Evolutionary conservation across 2,329 filamentous ascomycete genomes (phyloP).

Genomic region (Leptographium wingfieldii): DNA sequence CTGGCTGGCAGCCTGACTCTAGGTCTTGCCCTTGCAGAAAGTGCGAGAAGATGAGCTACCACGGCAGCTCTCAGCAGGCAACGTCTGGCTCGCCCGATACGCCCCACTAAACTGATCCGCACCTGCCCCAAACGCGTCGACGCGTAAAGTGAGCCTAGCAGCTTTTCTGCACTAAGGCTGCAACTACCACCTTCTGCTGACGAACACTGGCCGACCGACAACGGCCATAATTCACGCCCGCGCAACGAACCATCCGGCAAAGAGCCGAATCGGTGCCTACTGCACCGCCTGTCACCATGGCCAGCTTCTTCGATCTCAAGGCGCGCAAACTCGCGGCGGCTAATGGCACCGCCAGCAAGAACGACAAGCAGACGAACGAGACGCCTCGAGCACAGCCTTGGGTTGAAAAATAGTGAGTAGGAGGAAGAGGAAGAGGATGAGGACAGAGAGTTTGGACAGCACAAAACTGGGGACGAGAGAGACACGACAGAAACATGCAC

Average conservation of each 20-base stretch:
- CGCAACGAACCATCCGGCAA: neutral
- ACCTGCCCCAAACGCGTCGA: slow-evolving; percentile 6
- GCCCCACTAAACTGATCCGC: neutral
- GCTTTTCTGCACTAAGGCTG: neutral
- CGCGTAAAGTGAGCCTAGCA: slow-evolving; percentile 9
- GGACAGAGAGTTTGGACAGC: neutral
- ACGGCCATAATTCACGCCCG: neutral
- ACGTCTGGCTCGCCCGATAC: neutral
- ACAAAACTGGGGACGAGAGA: neutral
- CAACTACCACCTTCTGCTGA: neutral
- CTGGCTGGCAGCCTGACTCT: neutral
- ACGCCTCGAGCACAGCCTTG: slow-evolving; percentile 68
- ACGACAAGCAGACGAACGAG: slow-evolving; percentile 49
- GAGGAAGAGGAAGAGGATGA: slow-evolving; percentile 27
- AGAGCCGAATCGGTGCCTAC: neutral
- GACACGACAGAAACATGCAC: slow-evolving; percentile 2
- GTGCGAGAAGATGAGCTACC: neutral
- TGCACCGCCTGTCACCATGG: slow-evolving; percentile 38
- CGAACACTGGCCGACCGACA: neutral
- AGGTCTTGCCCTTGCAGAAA: neutral
- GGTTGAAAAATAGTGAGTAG: slow-evolving; percentile 92
- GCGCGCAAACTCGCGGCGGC: slow-evolving; percentile 68
- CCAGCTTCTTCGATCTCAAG: slow-evolving; percentile 92
- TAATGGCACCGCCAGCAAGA: slow-evolving; percentile 52
- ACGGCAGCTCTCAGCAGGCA: neutral